These are phyloP conservation scores for Corinectria fuckeliana DNA, from an alignment of 2,329 filamentous ascomycete genomes.

Conservation along the genomic window DNA sequence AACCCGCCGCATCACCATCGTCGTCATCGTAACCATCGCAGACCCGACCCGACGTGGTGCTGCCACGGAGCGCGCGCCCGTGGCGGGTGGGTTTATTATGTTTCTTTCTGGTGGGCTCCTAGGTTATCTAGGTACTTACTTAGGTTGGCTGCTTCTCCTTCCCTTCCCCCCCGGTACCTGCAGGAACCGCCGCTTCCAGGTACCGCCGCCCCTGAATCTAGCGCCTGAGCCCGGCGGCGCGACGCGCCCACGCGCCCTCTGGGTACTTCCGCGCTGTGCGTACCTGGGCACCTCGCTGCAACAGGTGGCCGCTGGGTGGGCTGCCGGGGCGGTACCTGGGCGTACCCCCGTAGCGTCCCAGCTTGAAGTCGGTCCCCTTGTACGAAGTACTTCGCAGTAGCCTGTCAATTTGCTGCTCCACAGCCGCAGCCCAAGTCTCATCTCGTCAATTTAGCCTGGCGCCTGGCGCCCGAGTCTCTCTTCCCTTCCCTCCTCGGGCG, in stretches of 20 bases:
- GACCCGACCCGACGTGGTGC: neutral
- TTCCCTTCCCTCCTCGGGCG: constrained; percentile 29
- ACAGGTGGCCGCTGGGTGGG: constrained; percentile 8
- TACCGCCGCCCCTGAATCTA: constrained; percentile 31
- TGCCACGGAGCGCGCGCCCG: neutral
- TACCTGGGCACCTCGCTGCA: constrained; percentile 15
- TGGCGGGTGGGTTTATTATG: neutral
- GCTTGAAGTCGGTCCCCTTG: too few species aligned
- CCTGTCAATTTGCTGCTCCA: constrained; percentile 26
- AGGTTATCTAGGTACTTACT: neutral
- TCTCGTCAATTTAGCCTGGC: constrained; percentile 42
- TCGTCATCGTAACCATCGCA: neutral
- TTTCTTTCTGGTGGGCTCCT: neutral
- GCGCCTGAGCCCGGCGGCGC: constrained; percentile 12
- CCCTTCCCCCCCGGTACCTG: constrained; percentile 32
- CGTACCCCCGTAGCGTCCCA: constrained; percentile 13
- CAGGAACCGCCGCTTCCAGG: constrained; percentile 40
- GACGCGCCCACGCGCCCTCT: constrained; percentile 20
- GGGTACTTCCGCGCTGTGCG: constrained; percentile 23
- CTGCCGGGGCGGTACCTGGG: constrained; percentile 11
- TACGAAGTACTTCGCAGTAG: neutral
- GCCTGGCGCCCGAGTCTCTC: constrained; percentile 39
- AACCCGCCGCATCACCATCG: too few species aligned
- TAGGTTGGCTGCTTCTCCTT: neutral
- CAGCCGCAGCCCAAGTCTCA: constrained; percentile 39